Evolutionary conservation across 2,329 filamentous ascomycete genomes (phyloP).

Genomic region (Gyromitra esculenta): DNA sequence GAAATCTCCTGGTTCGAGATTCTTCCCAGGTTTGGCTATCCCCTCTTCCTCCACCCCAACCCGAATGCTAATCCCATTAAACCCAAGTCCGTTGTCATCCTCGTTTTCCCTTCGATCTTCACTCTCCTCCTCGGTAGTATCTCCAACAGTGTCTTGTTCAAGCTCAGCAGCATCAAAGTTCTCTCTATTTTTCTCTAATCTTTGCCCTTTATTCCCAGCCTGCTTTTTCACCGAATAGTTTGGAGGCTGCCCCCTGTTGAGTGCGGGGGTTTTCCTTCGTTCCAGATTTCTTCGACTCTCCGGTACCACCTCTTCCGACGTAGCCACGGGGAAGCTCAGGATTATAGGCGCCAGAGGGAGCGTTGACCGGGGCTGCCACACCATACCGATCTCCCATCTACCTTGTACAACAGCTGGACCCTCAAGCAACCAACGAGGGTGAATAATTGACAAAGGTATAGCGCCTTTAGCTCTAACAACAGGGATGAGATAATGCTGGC

Average conservation of each 20-base stretch:
- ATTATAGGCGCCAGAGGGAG: background rate
- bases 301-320: background rate
- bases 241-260: background rate
- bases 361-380: background rate
- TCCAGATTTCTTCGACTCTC: background rate
- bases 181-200: background rate
- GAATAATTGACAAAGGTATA: constrained; percentile 18
- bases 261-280: background rate
- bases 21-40: background rate
- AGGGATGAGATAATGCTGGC: constrained; percentile 21
- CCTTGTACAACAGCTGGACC: constrained; percentile 2
- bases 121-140: constrained; percentile 6
- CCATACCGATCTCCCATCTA: constrained; percentile 17
- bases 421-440: constrained; percentile 19
- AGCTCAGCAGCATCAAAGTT: background rate
- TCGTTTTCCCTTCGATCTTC: background rate
- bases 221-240: background rate
- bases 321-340: background rate
- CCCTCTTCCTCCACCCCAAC: background rate
- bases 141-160: background rate
- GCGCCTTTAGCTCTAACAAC: constrained; percentile 5
- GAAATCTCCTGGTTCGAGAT: background rate
- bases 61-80: background rate
- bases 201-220: background rate
- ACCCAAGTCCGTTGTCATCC: background rate